A percentile compares a stretch with the other conserved stretches of the same genome.
These are phyloP conservation scores for Daldinia concentrica DNA, from an alignment of 495 filamentous ascomycete species.

Conservation along the genomic window DNA sequence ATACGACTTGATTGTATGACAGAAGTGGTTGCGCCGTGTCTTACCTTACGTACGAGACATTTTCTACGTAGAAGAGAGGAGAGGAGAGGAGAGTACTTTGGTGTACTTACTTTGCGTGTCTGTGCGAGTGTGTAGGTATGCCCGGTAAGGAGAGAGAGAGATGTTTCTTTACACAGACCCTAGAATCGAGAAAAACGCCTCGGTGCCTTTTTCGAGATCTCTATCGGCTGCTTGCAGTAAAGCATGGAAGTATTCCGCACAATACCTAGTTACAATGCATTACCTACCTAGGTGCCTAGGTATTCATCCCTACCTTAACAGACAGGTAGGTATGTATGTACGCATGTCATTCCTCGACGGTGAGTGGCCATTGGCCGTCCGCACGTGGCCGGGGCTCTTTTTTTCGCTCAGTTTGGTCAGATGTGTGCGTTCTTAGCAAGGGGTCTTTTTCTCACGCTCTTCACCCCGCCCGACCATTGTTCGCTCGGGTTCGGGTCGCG, in stretches of 20 bases:
- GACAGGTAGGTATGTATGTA: background rate
- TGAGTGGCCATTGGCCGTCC: conserved; percentile 8
- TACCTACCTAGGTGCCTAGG: too few species aligned
- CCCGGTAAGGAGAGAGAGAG: background rate
- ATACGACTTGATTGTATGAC: background rate
- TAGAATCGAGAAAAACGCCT: conserved; percentile 26
- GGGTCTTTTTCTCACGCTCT: background rate
- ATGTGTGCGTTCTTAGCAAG: background rate
- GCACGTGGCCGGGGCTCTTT: conserved; percentile 21
- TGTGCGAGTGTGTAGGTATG: background rate
- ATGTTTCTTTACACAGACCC: background rate
- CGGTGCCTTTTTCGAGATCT: background rate
- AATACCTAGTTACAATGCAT: too few species aligned
- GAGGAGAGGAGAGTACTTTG: background rate
- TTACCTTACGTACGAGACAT: conserved; percentile 1
- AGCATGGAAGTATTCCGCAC: conserved; percentile 9
- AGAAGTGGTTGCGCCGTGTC: conserved; percentile 14
- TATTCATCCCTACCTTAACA: background rate
- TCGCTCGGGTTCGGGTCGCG: conserved; percentile 16
- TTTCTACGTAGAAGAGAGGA: background rate
- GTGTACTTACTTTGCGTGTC: background rate
- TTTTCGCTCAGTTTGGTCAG: background rate
- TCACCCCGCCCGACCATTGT: background rate
- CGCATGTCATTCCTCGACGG: background rate
- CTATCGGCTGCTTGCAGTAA: conserved; percentile 1